Conservation (phyloP, 2,329 filamentous ascomycete species). For the Amylocarpus encephaloides region DNA sequence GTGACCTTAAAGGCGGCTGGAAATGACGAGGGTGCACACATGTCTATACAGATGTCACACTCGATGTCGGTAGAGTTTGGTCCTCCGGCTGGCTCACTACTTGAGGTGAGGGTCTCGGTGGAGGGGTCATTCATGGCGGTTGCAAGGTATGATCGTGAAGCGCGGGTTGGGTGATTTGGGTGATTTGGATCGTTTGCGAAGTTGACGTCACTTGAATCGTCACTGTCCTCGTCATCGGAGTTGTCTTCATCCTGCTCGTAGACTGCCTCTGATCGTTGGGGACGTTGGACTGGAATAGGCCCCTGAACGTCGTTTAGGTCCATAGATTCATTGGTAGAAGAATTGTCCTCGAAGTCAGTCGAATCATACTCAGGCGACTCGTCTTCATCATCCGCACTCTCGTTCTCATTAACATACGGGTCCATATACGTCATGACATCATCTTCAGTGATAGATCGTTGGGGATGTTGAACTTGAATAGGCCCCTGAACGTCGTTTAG, state of each 20-base stretch:
- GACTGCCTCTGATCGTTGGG: not conserved
- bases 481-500: not conserved
- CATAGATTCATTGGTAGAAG: not conserved
- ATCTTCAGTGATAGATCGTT: not conserved
- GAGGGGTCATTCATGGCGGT: not conserved
- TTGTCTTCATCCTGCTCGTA: not conserved
- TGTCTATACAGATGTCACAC: conserved; percentile 10
- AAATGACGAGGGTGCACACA: conserved; percentile 1
- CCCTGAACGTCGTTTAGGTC: not conserved
- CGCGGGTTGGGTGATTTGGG: no score
- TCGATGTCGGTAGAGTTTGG: conserved; percentile 1
- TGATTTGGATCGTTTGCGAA: no score
- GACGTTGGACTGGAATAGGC: not conserved
- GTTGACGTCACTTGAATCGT: no score
- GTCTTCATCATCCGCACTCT: no score
- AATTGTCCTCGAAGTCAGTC: not conserved
- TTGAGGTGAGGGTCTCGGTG: not conserved
- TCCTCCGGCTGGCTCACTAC: not conserved
- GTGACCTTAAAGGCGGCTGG: conserved; percentile 12
- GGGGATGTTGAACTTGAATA: not conserved
- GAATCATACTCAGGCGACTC: conserved; percentile 1
- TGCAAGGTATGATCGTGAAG: no score
- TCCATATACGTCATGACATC: no score
- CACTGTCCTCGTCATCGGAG: no score
- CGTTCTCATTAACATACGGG: no score